Evolutionary conservation across 371 early-diverging fungal species (phyloP).

Genomic region (Thermomucor indicae-seudaticae): DNA sequence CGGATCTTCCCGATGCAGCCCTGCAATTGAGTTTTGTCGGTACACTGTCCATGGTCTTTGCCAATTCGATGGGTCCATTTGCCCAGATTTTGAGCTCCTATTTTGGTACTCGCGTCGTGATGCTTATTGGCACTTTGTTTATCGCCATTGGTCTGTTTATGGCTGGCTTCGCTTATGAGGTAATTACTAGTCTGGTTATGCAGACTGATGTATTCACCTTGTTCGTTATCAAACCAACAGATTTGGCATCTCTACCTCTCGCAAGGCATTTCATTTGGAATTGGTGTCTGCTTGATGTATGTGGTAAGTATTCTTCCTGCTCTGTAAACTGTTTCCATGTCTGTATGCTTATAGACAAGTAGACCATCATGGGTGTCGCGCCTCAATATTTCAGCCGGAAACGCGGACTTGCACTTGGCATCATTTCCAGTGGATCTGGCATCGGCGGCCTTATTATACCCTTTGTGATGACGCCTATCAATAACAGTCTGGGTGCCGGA

Average conservation of each 20-base stretch:
- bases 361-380: conserved; percentile 44
- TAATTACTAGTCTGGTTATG: background rate
- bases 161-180: conserved; percentile 27
- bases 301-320: conserved; percentile 5
- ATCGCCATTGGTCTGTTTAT: conserved; percentile 20
- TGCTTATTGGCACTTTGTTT: conserved; percentile 18
- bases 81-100: conserved; percentile 21
- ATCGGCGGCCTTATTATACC: conserved; percentile 71
- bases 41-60: conserved; percentile 25
- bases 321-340: background rate
- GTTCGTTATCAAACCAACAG: no score
- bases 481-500: conserved; percentile 46
- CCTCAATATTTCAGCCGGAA: conserved; percentile 67
- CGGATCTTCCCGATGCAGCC: conserved; percentile 12
- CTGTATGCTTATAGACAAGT: background rate
- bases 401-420: conserved; percentile 70
- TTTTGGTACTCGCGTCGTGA: conserved; percentile 15
- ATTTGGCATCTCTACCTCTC: conserved; percentile 59
- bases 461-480: conserved; percentile 54
- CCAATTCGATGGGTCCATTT: conserved; percentile 22
- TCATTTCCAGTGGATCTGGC: conserved; percentile 71
- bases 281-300: conserved; percentile 51
- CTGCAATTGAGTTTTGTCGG: conserved; percentile 27
- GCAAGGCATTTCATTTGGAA: conserved; percentile 61
- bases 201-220: background rate